These are phyloP conservation scores for Tricholoma sp. DNA, from an alignment of 768 basidiomycete species.

Conservation along the genomic window DNA sequence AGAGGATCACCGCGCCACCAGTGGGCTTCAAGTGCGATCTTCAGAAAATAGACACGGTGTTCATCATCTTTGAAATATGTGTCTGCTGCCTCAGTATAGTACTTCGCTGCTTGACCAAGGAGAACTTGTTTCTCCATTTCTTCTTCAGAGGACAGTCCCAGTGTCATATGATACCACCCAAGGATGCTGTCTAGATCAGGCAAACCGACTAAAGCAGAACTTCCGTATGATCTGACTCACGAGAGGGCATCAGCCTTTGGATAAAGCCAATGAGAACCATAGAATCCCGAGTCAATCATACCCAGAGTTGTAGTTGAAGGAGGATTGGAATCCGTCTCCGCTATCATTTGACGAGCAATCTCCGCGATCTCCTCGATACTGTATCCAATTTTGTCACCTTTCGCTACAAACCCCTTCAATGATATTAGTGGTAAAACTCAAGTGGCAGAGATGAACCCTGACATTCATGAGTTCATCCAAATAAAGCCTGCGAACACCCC, in stretches of 20 bases:
- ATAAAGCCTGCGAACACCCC: constrained; percentile 33
- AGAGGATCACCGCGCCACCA: constrained; percentile 22
- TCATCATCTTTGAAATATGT: constrained; percentile 35
- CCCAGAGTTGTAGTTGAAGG: neutral
- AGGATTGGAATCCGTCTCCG: constrained; percentile 25
- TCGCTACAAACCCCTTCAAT: constrained; percentile 8
- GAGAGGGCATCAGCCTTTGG: constrained; percentile 30
- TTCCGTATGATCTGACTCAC: constrained; percentile 17
- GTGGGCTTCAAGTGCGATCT: constrained; percentile 27
- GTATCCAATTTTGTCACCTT: constrained; percentile 12
- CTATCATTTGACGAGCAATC: constrained; percentile 25
- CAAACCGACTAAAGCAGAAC: neutral
- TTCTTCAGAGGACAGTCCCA: constrained; percentile 13
- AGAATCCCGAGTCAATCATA: constrained; percentile 23
- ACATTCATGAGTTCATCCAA: constrained; percentile 31
- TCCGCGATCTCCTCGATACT: constrained; percentile 25
- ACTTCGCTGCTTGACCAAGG: constrained; percentile 19
- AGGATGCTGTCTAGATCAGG: constrained; percentile 16
- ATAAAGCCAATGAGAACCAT: constrained; percentile 33
- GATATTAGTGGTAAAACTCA: neutral
- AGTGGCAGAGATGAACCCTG: neutral
- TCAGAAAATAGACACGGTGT: constrained; percentile 23
- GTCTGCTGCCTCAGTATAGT: constrained; percentile 27
- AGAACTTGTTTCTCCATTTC: constrained; percentile 10
- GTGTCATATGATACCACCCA: constrained; percentile 24